These are phyloP conservation scores for Escovopsis sp. DNA, from an alignment of 2,329 filamentous ascomycete genomes.

Conservation along the genomic window DNA sequence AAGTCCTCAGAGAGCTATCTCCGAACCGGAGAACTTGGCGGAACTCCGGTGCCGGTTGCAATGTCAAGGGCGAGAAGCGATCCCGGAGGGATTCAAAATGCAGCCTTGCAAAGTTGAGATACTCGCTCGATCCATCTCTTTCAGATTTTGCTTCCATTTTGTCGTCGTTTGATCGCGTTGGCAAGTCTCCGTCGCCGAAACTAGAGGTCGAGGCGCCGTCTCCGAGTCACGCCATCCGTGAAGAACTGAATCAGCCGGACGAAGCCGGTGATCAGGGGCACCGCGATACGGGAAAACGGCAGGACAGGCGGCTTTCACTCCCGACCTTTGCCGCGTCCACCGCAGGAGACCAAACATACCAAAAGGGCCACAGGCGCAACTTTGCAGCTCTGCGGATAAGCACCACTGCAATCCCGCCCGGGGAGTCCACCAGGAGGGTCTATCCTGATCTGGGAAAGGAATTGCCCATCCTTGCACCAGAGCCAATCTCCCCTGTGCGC, in stretches of 20 bases:
- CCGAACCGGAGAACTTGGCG: neutral
- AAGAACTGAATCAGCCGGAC: neutral
- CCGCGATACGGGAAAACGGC: neutral
- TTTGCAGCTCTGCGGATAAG: constrained; percentile 12
- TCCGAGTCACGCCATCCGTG: neutral
- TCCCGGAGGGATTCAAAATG: constrained; percentile 5
- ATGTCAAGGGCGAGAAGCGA: neutral
- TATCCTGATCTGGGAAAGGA: too few relatives aligned
- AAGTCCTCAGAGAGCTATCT: neutral
- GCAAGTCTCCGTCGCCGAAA: constrained; percentile 11
- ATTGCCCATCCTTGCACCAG: constrained; percentile 27
- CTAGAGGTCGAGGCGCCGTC: constrained; percentile 1
- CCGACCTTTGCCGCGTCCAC: constrained; percentile 1
- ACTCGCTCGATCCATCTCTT: constrained; percentile 11
- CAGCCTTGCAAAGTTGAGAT: constrained; percentile 5
- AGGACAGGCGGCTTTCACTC: constrained; percentile 1
- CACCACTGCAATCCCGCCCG: constrained; percentile 5
- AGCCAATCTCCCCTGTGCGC: constrained; percentile 31
- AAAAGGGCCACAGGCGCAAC: constrained; percentile 14
- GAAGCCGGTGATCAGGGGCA: neutral
- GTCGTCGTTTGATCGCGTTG: constrained; percentile 15
- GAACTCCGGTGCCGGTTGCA: neutral
- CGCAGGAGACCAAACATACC: constrained; percentile 1
- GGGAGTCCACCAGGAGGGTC: neutral
- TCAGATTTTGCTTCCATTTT: constrained; percentile 16